Conservation (phyloP, 495 filamentous ascomycete species). For the Tuber brumale region DNA sequence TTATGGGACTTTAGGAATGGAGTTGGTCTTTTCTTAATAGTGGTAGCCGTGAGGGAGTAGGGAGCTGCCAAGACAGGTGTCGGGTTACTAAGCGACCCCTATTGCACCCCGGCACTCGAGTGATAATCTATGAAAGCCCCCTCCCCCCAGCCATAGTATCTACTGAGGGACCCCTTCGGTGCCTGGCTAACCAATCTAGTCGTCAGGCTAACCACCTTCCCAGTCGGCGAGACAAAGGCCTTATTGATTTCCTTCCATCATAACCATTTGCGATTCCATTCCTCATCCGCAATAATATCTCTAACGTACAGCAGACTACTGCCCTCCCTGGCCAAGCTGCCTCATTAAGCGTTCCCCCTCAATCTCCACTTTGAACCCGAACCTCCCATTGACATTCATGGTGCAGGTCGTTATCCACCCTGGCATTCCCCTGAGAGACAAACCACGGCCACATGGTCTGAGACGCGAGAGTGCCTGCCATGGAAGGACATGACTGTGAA, state of each 20-base stretch:
- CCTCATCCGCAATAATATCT: conserved; percentile 48
- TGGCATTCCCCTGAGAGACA: no score
- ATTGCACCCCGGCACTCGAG: background rate
- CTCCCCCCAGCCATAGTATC: background rate
- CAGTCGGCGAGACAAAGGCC: conserved; percentile 50
- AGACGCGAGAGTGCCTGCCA: no score
- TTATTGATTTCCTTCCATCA: conserved; percentile 46
- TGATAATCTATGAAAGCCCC: background rate
- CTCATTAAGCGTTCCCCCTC: conserved; percentile 39
- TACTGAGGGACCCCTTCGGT: background rate
- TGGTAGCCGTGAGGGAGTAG: no score
- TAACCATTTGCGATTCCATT: conserved; percentile 39
- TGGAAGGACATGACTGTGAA: no score
- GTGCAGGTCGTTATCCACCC: conserved; percentile 49
- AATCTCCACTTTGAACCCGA: conserved; percentile 60
- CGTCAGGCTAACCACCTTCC: conserved; percentile 54
- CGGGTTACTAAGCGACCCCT: no score
- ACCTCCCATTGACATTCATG: conserved; percentile 70
- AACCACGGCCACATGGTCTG: no score
- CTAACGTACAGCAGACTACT: conserved; percentile 35
- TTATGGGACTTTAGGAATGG: no score
- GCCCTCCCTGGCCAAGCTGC: conserved; percentile 35
- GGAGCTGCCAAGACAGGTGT: no score
- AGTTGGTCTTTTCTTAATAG: no score
- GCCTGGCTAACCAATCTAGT: background rate